These are phyloP conservation scores for Oryza longistaminata DNA, from an alignment of 176 grass and related monocot species.

Conservation along the genomic window DNA sequence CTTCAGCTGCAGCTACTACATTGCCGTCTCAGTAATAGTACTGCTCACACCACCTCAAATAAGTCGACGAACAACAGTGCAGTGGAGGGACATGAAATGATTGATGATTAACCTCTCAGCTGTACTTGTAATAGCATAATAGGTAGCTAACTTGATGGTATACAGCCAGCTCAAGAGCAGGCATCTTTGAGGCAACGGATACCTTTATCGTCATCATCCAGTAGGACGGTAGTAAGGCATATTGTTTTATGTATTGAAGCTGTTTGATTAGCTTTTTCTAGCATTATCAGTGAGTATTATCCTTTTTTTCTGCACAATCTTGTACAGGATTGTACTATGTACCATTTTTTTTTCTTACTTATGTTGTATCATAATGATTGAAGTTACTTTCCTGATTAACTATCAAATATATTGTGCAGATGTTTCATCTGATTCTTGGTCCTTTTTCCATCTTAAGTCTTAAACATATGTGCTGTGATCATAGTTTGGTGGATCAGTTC, in stretches of 20 bases:
- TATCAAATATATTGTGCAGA: background rate
- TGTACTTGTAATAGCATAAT: background rate
- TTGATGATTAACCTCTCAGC: conserved; percentile 30
- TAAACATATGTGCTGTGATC: background rate
- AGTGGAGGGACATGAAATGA: conserved; percentile 41
- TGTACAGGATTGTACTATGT: conserved; percentile 25
- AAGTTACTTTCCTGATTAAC: background rate
- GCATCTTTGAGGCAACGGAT: background rate
- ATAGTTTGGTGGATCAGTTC: background rate
- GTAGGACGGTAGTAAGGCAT: background rate
- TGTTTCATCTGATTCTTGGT: background rate
- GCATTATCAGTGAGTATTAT: background rate
- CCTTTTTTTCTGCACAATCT: background rate
- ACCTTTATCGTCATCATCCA: background rate
- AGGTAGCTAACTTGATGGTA: conserved; percentile 13
- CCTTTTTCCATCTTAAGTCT: too few species aligned
- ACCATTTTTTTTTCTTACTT: background rate
- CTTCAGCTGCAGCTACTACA: conserved; percentile 78
- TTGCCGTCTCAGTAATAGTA: conserved; percentile 63
- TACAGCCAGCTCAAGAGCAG: conserved; percentile 3
- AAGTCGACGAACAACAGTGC: conserved; percentile 15
- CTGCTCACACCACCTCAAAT: conserved; percentile 37
- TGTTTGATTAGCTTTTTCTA: background rate
- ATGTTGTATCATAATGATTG: conserved; percentile 22
- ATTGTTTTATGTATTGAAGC: conserved; percentile 24